A percentile compares a stretch with the other conserved stretches of the same genome.
Evolutionary conservation across 768 basidiomycete species (phyloP).

Genomic region (Leccinum subgranulosum): DNA sequence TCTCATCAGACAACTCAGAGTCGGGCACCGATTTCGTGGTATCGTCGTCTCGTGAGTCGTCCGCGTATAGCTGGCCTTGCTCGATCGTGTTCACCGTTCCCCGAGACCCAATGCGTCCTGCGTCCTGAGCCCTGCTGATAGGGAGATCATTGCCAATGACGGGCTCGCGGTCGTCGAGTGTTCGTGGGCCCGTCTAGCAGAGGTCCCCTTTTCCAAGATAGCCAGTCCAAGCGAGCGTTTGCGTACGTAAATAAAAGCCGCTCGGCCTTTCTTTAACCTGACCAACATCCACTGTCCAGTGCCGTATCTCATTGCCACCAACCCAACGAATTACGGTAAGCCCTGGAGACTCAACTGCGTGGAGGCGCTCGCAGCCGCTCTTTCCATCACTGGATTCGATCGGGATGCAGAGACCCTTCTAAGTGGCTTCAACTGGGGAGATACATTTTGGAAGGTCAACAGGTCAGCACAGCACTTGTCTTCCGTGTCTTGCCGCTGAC

Average conservation of each 20-base stretch:
- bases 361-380: slow-evolving; percentile 91
- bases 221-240: slow-evolving; percentile 89
- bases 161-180: slow-evolving; percentile 98
- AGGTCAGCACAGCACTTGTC: slow-evolving; percentile 36
- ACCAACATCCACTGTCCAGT: slow-evolving; percentile 46
- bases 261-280: background rate
- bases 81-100: background rate
- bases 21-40: slow-evolving; percentile 87
- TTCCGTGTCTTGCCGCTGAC: background rate
- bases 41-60: slow-evolving; percentile 86
- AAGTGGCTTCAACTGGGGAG: slow-evolving; percentile 87
- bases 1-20: slow-evolving; percentile 75
- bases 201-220: slow-evolving; percentile 93
- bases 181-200: slow-evolving; percentile 94
- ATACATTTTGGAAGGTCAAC: slow-evolving; percentile 85
- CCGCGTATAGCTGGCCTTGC: background rate
- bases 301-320: slow-evolving; percentile 92
- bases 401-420: slow-evolving; percentile 76
- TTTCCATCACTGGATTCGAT: slow-evolving; percentile 89
- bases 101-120: slow-evolving; percentile 78
- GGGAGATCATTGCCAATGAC: slow-evolving; percentile 64
- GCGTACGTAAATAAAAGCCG: slow-evolving; percentile 45
- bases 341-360: slow-evolving; percentile 96
- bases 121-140: slow-evolving; percentile 79
- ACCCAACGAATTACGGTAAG: slow-evolving; percentile 97